phyloP scores from a whole-genome alignment of 2,329 filamentous ascomycete species.

The Emmonsiellopsis sp. region DNA sequence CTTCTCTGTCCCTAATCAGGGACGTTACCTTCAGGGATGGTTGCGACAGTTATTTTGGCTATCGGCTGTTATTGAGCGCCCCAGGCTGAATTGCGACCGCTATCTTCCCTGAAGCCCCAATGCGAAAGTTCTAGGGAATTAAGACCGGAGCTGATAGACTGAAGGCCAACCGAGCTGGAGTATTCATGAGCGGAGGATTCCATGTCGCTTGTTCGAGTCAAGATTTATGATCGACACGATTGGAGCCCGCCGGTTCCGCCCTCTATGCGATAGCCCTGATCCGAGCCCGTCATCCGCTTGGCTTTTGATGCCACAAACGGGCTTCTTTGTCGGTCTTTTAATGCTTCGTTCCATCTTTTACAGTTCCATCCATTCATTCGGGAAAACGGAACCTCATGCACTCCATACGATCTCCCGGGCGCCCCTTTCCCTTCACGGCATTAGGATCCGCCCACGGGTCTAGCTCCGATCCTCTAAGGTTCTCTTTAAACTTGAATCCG shows the following conservation, averaged over 20 bases:
- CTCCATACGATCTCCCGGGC: slow-evolving; percentile 11
- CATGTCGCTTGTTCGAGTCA: background rate
- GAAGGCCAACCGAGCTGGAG: background rate
- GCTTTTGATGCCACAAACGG: slow-evolving; percentile 1
- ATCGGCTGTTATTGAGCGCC: background rate
- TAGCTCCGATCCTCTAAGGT: slow-evolving; percentile 18
- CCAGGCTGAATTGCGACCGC: background rate
- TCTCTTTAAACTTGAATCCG: slow-evolving; percentile 18
- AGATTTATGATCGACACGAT: slow-evolving; percentile 4
- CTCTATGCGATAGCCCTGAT: background rate
- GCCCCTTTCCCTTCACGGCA: slow-evolving; percentile 10
- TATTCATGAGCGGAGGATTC: slow-evolving; percentile 1
- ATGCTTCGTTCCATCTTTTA: background rate
- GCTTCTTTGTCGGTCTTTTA: slow-evolving; percentile 1
- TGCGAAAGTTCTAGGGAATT: slow-evolving; percentile 1
- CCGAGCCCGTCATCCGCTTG: background rate
- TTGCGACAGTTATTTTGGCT: slow-evolving; percentile 1
- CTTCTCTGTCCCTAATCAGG: background rate
- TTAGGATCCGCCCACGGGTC: slow-evolving; percentile 16
- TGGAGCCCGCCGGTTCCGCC: background rate
- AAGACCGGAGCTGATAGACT: slow-evolving; percentile 1
- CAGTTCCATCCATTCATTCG: background rate
- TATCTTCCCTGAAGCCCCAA: background rate
- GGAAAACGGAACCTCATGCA: slow-evolving; percentile 11
- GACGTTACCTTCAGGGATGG: background rate